A percentile compares a stretch with the other conserved stretches of the same genome.
phyloP scores from a whole-genome alignment of 257 asterid species.

The Solanum megistacrolobum region DNA sequence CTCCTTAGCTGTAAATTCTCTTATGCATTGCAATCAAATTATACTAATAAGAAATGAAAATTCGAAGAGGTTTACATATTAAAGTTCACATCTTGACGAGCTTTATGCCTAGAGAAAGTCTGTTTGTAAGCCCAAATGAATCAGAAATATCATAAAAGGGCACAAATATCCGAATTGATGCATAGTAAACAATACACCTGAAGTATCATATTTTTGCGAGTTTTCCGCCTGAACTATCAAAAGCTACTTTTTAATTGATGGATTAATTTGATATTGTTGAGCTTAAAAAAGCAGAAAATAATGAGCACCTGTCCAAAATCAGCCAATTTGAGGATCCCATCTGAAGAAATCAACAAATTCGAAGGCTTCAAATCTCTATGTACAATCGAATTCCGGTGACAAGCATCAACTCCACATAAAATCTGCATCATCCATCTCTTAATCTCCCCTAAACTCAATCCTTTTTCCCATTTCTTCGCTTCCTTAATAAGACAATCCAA shows the following conservation, averaged over 20 bases:
- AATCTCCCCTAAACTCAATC: slow-evolving; percentile 58
- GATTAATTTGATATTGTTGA: neutral
- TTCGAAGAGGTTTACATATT: neutral
- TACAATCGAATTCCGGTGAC: slow-evolving; percentile 73
- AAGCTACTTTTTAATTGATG: neutral
- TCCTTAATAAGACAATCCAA: slow-evolving; percentile 53
- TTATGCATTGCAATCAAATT: neutral
- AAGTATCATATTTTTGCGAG: neutral
- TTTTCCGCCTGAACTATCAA: neutral
- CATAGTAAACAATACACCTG: neutral
- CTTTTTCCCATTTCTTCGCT: slow-evolving; percentile 54
- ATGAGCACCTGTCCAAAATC: slow-evolving; percentile 87
- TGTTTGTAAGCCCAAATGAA: neutral
- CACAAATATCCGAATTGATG: neutral
- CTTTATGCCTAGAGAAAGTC: neutral
- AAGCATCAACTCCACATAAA: slow-evolving; percentile 58
- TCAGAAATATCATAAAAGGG: neutral
- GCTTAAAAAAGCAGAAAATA: neutral
- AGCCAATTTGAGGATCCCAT: slow-evolving; percentile 81
- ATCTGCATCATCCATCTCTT: slow-evolving; percentile 90
- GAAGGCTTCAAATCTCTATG: slow-evolving; percentile 92
- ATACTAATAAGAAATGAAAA: neutral
- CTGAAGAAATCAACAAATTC: slow-evolving; percentile 73
- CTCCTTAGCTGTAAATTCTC: neutral
- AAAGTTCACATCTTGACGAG: neutral